phyloP scores from a whole-genome alignment of 1,284 basidiomycete genomes.

The Ustilago esculenta region DNA sequence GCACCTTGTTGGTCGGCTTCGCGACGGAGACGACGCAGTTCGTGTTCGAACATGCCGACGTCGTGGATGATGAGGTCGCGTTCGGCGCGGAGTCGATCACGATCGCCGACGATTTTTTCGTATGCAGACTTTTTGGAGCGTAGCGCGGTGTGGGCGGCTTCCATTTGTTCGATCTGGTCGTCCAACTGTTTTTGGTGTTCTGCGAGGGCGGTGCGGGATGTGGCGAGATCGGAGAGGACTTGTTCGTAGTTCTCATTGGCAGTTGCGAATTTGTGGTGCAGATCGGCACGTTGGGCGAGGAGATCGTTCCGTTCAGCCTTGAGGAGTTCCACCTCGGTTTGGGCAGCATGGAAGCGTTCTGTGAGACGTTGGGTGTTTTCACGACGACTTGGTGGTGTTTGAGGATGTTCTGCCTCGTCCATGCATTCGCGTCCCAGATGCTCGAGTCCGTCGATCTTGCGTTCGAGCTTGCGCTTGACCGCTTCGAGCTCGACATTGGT shows the following conservation, averaged over 20 bases:
- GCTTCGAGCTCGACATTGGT: conserved; percentile 37
- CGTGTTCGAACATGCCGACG: conserved; percentile 49
- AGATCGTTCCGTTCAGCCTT: conserved; percentile 43
- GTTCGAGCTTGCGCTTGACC: conserved; percentile 42
- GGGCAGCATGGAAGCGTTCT: conserved; percentile 34
- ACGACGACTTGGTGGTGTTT: conserved; percentile 9
- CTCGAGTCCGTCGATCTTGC: conserved; percentile 43
- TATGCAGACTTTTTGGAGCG: conserved; percentile 33
- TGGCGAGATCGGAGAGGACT: conserved; percentile 38
- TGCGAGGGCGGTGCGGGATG: conserved; percentile 28
- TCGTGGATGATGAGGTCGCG: conserved; percentile 48
- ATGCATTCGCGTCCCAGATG: conserved; percentile 25
- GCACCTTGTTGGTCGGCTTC: conserved; percentile 48
- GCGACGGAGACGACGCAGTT: conserved; percentile 35
- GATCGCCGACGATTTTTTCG: conserved; percentile 39
- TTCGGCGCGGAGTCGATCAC: conserved; percentile 44
- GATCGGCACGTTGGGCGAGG: conserved; percentile 31
- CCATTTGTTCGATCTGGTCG: conserved; percentile 54
- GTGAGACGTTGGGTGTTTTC: conserved; percentile 34
- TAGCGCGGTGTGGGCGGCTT: conserved; percentile 42
- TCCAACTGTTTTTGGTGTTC: conserved; percentile 54
- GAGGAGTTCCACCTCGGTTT: conserved; percentile 40
- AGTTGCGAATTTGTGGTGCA: conserved; percentile 39
- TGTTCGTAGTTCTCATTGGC: conserved; percentile 43
- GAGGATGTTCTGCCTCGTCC: conserved; percentile 21